Evolutionary conservation across 371 early-diverging fungal genomes (phyloP).

Genomic region (Circinella minor): DNA sequence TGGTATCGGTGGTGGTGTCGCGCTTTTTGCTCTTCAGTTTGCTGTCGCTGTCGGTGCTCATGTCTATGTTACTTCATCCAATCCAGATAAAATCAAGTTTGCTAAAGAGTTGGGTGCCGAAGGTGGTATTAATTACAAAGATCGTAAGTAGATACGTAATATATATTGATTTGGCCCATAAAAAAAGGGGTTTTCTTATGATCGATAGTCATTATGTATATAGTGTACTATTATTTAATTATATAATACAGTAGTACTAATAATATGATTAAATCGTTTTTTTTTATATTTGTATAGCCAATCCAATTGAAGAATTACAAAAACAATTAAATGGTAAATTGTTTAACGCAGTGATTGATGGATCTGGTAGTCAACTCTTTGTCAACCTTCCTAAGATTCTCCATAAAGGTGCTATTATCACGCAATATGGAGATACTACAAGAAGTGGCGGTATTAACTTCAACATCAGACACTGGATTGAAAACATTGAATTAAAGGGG

Average conservation of each 20-base stretch:
- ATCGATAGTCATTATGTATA: too few species aligned
- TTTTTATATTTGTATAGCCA: conserved; percentile 33
- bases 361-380: conserved; percentile 66
- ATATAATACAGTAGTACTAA: conserved; percentile 29
- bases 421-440: conserved; percentile 64
- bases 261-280: neutral
- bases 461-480: conserved; percentile 51
- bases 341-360: conserved; percentile 69
- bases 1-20: conserved; percentile 82
- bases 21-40: conserved; percentile 70
- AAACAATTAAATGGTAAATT: conserved; percentile 39
- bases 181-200: too few species aligned
- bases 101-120: conserved; percentile 70
- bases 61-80: conserved; percentile 77
- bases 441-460: conserved; percentile 45
- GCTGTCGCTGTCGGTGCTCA: conserved; percentile 71
- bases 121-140: conserved; percentile 75
- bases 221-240: too few species aligned
- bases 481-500: conserved; percentile 65
- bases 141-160: conserved; percentile 49
- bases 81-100: conserved; percentile 61
- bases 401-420: conserved; percentile 60
- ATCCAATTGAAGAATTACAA: conserved; percentile 57
- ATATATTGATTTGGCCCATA: neutral
- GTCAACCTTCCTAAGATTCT: conserved; percentile 39